A percentile compares a stretch with the other conserved stretches of the same genome.
phyloP scores from a whole-genome alignment of 768 basidiomycete genomes.

The Rhodotorula babjevae region DNA sequence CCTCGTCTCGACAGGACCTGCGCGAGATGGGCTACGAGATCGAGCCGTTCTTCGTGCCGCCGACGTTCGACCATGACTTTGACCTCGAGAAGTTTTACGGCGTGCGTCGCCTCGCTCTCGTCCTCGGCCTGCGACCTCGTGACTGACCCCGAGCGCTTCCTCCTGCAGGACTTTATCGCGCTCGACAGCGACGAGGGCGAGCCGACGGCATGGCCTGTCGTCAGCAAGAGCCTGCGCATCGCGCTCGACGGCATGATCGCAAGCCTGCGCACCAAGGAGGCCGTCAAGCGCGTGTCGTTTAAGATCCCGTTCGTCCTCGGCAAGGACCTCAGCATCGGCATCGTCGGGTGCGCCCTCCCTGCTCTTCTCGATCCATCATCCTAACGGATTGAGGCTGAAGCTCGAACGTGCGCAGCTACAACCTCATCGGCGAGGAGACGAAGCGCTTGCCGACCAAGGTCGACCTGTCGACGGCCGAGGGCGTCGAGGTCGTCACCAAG shows the following conservation, averaged over 20 bases:
- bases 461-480: constrained; percentile 45
- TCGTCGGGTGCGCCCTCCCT: constrained; percentile 46
- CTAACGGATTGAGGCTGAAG: background rate
- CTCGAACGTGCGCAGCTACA: constrained; percentile 59
- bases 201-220: constrained; percentile 7
- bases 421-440: constrained; percentile 79
- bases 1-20: constrained; percentile 61
- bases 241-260: constrained; percentile 38
- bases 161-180: constrained; percentile 4
- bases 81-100: constrained; percentile 72
- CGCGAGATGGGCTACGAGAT: constrained; percentile 70
- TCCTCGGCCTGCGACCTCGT: too few relatives aligned
- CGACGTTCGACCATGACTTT: constrained; percentile 59
- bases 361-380: background rate
- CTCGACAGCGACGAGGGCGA: constrained; percentile 7
- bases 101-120: constrained; percentile 11
- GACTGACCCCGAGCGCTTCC: background rate
- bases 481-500: constrained; percentile 58
- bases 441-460: constrained; percentile 80
- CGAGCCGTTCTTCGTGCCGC: constrained; percentile 84
- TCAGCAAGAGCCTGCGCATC: constrained; percentile 45
- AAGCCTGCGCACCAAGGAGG: constrained; percentile 72
- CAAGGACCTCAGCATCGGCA: constrained; percentile 48
- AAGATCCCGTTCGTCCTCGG: constrained; percentile 73
- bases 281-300: constrained; percentile 76